phyloP scores from a whole-genome alignment of 768 basidiomycete species.

The Crucibulum laeve region DNA sequence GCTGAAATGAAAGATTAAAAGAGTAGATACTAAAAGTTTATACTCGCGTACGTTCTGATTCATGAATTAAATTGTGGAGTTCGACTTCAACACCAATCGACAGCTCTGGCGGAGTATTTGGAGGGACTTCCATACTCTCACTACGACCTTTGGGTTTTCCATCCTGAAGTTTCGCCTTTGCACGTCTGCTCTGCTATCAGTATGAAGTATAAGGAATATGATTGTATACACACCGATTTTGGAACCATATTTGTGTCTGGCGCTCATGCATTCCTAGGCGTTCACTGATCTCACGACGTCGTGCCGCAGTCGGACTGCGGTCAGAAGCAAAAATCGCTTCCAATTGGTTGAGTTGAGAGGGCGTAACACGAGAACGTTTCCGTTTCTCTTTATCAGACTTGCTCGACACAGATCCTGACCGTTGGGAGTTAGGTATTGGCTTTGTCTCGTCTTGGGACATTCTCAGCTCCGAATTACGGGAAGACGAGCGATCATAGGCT shows the following conservation, averaged over 20 bases:
- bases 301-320: conserved; percentile 66
- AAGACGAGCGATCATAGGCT: too few species aligned
- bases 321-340: conserved; percentile 68
- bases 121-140: conserved; percentile 31
- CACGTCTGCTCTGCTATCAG: conserved; percentile 46
- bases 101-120: conserved; percentile 49
- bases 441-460: conserved; percentile 28
- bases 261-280: conserved; percentile 79
- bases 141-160: conserved; percentile 42
- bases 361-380: conserved; percentile 75
- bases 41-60: conserved; percentile 77
- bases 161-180: conserved; percentile 74
- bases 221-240: conserved; percentile 58
- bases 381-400: conserved; percentile 25
- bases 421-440: conserved; percentile 28
- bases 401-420: conserved; percentile 24
- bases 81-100: conserved; percentile 52
- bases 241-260: conserved; percentile 89
- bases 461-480: conserved; percentile 16
- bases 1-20: conserved; percentile 32
- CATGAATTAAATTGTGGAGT: conserved; percentile 63
- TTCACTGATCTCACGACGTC: conserved; percentile 70
- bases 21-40: too few species aligned
- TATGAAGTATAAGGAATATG: neutral
- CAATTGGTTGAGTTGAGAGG: conserved; percentile 73